Percentiles rank a stretch among this genome's conserved stretches.
Evolutionary conservation across 495 filamentous ascomycete species (phyloP).

Genomic region (Penicillium bialowiezense): DNA sequence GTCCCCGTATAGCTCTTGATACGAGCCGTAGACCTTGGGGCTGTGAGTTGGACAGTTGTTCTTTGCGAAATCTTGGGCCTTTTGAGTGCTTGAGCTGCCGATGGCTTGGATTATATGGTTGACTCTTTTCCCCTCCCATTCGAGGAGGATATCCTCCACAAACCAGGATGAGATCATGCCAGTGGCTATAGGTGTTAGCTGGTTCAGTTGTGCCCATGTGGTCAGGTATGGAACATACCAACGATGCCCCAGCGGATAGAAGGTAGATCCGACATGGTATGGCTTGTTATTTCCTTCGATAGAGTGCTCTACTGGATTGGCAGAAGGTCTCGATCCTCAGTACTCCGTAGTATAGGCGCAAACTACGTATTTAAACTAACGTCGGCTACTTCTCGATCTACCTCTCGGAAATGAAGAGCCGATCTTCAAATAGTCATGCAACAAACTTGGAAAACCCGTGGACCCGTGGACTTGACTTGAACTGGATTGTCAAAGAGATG

Average conservation of each 20-base stretch:
- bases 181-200: constrained; percentile 9
- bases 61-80: constrained; percentile 24
- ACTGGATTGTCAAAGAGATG: too few species aligned
- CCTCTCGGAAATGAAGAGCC: too few species aligned
- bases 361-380: too few species aligned
- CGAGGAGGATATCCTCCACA: constrained; percentile 22
- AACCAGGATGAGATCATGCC: constrained; percentile 29
- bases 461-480: too few species aligned
- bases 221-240: neutral
- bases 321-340: too few species aligned
- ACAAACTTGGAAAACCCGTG: too few species aligned
- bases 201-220: too few species aligned
- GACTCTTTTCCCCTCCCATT: constrained; percentile 19
- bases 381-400: too few species aligned
- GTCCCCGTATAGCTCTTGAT: constrained; percentile 31
- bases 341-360: too few species aligned
- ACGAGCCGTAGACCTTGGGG: constrained; percentile 27
- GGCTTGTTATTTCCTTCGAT: too few species aligned
- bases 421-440: too few species aligned
- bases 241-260: constrained; percentile 13
- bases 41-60: constrained; percentile 9
- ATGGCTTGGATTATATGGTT: constrained; percentile 31
- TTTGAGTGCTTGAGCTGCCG: constrained; percentile 28
- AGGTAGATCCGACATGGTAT: constrained; percentile 6
- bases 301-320: too few species aligned